phyloP scores from a whole-genome alignment of 2,329 filamentous ascomycete species.

The Whalleya microplaca region DNA sequence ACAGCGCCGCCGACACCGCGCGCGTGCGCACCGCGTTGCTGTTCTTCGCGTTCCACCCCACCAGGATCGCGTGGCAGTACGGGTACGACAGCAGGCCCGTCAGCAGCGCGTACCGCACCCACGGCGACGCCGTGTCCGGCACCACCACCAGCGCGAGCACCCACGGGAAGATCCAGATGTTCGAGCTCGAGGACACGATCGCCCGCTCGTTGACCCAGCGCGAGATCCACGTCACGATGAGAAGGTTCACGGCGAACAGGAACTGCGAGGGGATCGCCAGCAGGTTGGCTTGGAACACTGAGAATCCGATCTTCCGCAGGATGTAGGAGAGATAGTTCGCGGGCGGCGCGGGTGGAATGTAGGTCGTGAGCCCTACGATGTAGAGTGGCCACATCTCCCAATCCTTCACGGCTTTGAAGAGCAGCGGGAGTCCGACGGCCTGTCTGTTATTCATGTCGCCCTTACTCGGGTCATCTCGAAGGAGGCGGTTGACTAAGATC shows the following conservation, averaged over 20 bases:
- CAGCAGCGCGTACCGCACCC: constrained; percentile 46
- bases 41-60: constrained; percentile 52
- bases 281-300: constrained; percentile 65
- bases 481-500: constrained; percentile 63
- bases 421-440: constrained; percentile 51
- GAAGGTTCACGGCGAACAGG: constrained; percentile 46
- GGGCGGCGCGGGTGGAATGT: constrained; percentile 55
- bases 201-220: constrained; percentile 46
- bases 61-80: constrained; percentile 52
- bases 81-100: constrained; percentile 51
- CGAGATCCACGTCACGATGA: constrained; percentile 28
- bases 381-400: constrained; percentile 48
- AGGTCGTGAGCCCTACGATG: constrained; percentile 36
- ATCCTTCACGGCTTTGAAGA: constrained; percentile 58
- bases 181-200: constrained; percentile 48
- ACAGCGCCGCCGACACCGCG: constrained; percentile 51
- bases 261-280: constrained; percentile 62
- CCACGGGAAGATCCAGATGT: constrained; percentile 56
- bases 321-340: constrained; percentile 62
- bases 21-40: constrained; percentile 53
- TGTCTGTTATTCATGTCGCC: constrained; percentile 65
- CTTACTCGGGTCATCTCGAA: constrained; percentile 64
- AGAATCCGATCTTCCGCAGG: constrained; percentile 60
- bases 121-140: constrained; percentile 41
- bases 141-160: constrained; percentile 48